Evolutionary conservation across 495 filamentous ascomycete species (phyloP), one percentile per base, ranked within the genome.

Genomic region (Trichodelitschia bisporula): DNA sequence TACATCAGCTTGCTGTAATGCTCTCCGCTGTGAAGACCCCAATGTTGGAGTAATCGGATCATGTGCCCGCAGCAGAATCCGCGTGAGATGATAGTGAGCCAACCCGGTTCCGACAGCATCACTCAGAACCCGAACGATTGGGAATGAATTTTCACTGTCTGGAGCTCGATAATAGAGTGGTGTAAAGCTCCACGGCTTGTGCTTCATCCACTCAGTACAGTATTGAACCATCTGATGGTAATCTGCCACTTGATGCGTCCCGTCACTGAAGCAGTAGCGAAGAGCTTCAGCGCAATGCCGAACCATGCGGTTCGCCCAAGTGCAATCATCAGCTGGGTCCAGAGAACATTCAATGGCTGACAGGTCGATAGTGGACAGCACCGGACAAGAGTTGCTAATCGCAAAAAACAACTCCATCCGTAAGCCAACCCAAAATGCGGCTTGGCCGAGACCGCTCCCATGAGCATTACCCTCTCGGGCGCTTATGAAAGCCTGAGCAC

Each of bases 361-460:
- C 16, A 35, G 37, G 23, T 40, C 31, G 2, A n/a, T n/a, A n/a
- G n/a, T n/a, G n/a, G 36, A 24, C 1, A 31, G 33, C 4, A 60
- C 39, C 11, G 51, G 41, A 8, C 64, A 51, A 2, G 49, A 40
- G 34, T 52, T 43, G 18, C 57, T 50, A 4, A 53, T 59, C n/a
- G 59, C 57, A 32, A 64, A 61, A 3, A 62, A 62, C 18, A 42
- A 49, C 40, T 63, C 64, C 21, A 68, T 64, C 35, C 64, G 60
- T 34, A 68, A 50, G 5, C 58, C 59, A 18, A 68, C 59, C 60
- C 61, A 66, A 40, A 61, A 68, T 1, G 58, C 53, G 2, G 61
- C 60, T 8, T 57, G 54, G 13, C 49, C 44, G 2, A 68, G 38
- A 19, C 53, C 58, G 3, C 53, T 51, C 0, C 45, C 39, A 1